A percentile compares a stretch with the other conserved stretches of the same genome.
Evolutionary conservation across 192 early-diverging fungal species (phyloP).

Genomic region (Backusella tarrabulga): DNA sequence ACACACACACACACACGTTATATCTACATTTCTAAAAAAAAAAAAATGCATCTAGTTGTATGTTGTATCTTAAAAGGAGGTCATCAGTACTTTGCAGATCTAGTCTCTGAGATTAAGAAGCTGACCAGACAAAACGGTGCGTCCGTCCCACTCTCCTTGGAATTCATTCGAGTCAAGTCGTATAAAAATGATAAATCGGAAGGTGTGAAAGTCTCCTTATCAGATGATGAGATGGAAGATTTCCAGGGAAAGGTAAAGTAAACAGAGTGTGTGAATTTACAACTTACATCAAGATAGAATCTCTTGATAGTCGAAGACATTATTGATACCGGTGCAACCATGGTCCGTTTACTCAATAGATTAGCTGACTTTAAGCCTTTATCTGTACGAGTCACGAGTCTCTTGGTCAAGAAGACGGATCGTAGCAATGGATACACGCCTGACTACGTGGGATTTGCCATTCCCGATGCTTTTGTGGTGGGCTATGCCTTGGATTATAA

Average conservation of each 20-base stretch:
- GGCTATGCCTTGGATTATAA: conserved; percentile 91
- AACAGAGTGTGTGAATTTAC: not conserved
- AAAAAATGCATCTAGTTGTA: conserved; percentile 44
- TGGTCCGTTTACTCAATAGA: conserved; percentile 74
- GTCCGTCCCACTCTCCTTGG: conserved; percentile 73
- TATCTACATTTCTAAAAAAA: not conserved
- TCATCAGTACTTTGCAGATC: conserved; percentile 77
- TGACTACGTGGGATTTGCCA: conserved; percentile 87
- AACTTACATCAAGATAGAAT: conserved; percentile 47
- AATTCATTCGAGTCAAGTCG: conserved; percentile 89
- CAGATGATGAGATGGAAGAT: conserved; percentile 78
- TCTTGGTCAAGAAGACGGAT: conserved; percentile 86
- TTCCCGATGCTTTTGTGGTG: conserved; percentile 90
- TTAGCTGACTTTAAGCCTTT: conserved; percentile 72
- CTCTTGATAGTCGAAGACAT: conserved; percentile 92
- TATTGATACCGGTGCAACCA: conserved; percentile 88
- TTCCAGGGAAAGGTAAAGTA: conserved; percentile 65
- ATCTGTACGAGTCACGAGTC: conserved; percentile 77
- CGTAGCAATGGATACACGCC: conserved; percentile 82
- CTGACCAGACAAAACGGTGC: conserved; percentile 61
- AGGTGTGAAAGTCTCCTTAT: conserved; percentile 80
- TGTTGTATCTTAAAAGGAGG: conserved; percentile 92
- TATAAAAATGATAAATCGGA: conserved; percentile 81
- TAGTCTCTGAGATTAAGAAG: conserved; percentile 69
- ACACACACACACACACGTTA: not conserved